Conservation (phyloP, 345 rosid genomes). For the Iberis pinnata region DNA sequence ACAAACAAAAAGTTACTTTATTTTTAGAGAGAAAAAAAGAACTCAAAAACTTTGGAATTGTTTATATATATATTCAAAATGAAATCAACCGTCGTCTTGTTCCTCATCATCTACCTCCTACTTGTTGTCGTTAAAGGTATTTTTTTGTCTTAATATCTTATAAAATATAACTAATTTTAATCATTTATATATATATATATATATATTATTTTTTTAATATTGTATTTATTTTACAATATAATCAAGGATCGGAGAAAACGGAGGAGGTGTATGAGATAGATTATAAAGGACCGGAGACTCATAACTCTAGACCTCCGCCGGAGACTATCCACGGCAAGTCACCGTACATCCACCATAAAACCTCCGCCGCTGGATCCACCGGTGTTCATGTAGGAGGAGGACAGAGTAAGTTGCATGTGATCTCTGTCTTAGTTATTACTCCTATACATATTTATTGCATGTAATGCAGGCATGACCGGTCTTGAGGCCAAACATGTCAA, state of each 20-base stretch:
- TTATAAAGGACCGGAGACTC: conserved; percentile 36
- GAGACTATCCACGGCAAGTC: conserved; percentile 27
- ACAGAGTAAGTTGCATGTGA: conserved; percentile 23
- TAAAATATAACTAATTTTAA: neutral
- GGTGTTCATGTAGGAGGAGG: conserved; percentile 24
- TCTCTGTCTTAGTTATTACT: too few relatives aligned
- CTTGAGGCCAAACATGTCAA: too few relatives aligned
- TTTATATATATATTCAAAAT: conserved; percentile 5
- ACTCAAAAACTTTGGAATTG: neutral
- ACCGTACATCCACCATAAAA: conserved; percentile 33
- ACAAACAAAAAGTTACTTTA: conserved; percentile 16
- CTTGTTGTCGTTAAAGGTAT: conserved; percentile 25
- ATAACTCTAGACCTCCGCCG: conserved; percentile 33
- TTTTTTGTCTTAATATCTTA: neutral
- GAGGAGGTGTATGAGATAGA: conserved; percentile 28
- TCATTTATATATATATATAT: too few relatives aligned
- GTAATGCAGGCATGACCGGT: too few relatives aligned
- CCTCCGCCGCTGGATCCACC: conserved; percentile 22
- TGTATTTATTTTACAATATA: conserved; percentile 1
- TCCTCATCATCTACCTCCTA: conserved; percentile 19
- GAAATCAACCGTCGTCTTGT: conserved; percentile 23
- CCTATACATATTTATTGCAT: too few relatives aligned
- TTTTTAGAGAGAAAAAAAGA: too few relatives aligned
- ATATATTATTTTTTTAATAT: neutral
- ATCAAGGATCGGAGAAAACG: conserved; percentile 10